These are phyloP conservation scores for Lactarius sanguifluus DNA, from an alignment of 768 basidiomycete species.

Conservation along the genomic window DNA sequence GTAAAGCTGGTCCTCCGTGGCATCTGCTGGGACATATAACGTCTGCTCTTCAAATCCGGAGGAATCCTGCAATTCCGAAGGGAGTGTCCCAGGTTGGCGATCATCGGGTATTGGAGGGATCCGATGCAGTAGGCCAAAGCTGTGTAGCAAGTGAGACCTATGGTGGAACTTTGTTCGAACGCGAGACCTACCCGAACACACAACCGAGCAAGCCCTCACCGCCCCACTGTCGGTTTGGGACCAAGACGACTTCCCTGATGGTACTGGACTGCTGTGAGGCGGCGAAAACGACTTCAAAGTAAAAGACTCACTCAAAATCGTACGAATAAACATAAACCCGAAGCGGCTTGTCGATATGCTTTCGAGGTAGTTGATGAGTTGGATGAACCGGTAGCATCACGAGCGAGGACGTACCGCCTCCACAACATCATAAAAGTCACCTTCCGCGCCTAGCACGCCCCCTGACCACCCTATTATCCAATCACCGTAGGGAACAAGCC, in stretches of 20 bases:
- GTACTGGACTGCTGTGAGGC: conserved; percentile 51
- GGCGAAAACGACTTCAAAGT: conserved; percentile 7
- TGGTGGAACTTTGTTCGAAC: background rate
- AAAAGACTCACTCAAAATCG: conserved; percentile 81
- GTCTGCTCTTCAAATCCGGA: conserved; percentile 60
- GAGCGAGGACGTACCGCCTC: conserved; percentile 65
- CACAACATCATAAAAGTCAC: conserved; percentile 95
- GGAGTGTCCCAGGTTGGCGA: conserved; percentile 54
- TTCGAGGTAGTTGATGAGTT: conserved; percentile 5
- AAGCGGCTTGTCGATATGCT: conserved; percentile 94
- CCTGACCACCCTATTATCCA: conserved; percentile 92
- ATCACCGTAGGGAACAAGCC: conserved; percentile 87
- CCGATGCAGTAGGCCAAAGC: conserved; percentile 89
- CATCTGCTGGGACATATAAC: conserved; percentile 75
- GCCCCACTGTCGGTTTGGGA: conserved; percentile 97
- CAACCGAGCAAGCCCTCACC: conserved; percentile 95
- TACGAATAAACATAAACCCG: conserved; percentile 96
- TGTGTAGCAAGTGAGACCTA: conserved; percentile 34
- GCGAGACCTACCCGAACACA: conserved; percentile 78
- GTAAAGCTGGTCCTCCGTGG: conserved; percentile 45
- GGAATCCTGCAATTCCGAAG: conserved; percentile 52
- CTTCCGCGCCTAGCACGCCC: conserved; percentile 85
- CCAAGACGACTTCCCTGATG: conserved; percentile 87
- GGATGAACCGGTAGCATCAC: conserved; percentile 9
- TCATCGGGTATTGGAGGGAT: conserved; percentile 78